These are phyloP conservation scores for Kluyveromyces starmeri DNA, from an alignment of 805 yeast genomes.

Conservation along the genomic window DNA sequence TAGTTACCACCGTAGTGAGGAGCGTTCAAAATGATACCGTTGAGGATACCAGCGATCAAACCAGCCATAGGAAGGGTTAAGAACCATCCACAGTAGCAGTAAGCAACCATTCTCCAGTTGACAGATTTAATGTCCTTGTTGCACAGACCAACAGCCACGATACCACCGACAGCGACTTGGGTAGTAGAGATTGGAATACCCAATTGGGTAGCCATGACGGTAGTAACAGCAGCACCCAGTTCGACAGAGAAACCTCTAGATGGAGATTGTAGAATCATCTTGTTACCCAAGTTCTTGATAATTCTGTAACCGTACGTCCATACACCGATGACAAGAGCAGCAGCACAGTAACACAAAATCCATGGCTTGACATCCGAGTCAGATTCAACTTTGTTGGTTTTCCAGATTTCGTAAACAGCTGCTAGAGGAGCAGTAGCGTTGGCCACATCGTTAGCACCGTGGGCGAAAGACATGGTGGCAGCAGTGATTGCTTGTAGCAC, in stretches of 20 bases:
- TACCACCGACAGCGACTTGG: conserved; percentile 71
- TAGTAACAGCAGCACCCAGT: conserved; percentile 69
- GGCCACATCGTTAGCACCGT: conserved; percentile 73
- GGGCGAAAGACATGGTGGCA: conserved; percentile 73
- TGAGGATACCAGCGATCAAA: conserved; percentile 55
- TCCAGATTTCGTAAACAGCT: conserved; percentile 56
- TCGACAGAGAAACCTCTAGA: conserved; percentile 71
- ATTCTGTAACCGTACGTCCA: conserved; percentile 68
- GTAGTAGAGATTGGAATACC: conserved; percentile 70
- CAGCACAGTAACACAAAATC: conserved; percentile 63
- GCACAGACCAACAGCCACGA: conserved; percentile 67
- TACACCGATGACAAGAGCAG: conserved; percentile 53
- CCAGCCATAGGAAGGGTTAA: conserved; percentile 70
- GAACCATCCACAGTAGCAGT: conserved; percentile 68
- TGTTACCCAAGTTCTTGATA: conserved; percentile 65
- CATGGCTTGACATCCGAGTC: conserved; percentile 61
- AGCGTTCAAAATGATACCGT: conserved; percentile 56
- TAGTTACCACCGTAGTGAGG: conserved; percentile 39
- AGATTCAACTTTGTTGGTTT: conserved; percentile 33
- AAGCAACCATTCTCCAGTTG: conserved; percentile 69
- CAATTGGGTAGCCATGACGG: conserved; percentile 66
- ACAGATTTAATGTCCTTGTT: conserved; percentile 54
- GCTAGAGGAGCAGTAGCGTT: conserved; percentile 73
- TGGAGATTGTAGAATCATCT: conserved; percentile 66
- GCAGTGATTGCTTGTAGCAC: conserved; percentile 66